Evolutionary conservation across 2,329 filamentous ascomycete species (phyloP).

Genomic region (Phialophora macrospora): DNA sequence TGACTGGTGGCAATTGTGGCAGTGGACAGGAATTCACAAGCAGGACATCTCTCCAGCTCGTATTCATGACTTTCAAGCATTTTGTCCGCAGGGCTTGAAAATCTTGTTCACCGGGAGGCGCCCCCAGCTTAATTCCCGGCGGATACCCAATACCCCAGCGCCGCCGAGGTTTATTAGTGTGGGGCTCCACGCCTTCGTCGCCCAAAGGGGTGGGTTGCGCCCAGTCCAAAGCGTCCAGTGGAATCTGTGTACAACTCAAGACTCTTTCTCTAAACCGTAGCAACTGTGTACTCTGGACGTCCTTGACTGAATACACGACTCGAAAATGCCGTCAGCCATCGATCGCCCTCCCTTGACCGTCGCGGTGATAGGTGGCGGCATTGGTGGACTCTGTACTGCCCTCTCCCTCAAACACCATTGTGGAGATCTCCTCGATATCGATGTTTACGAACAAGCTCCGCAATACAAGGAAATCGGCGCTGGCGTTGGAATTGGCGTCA

Average conservation of each 20-base stretch:
- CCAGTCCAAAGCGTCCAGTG: not conserved
- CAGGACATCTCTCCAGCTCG: not conserved
- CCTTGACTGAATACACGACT: not conserved
- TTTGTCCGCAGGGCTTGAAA: conserved; percentile 10
- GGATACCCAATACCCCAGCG: not conserved
- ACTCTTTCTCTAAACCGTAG: not conserved
- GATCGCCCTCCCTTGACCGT: conserved; percentile 38
- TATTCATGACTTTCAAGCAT: conserved; percentile 2
- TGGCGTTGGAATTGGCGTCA: conserved; percentile 33
- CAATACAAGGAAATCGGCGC: conserved; percentile 37
- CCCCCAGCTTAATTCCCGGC: not conserved
- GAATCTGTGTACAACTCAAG: not conserved
- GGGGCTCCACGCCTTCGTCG: not conserved
- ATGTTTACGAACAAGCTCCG: conserved; percentile 40
- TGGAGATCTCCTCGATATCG: conserved; percentile 37
- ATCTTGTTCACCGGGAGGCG: conserved; percentile 11
- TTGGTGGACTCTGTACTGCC: conserved; percentile 47
- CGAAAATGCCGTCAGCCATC: conserved; percentile 17
- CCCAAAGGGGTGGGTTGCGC: not conserved
- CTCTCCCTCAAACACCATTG: conserved; percentile 46
- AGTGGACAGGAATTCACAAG: not conserved
- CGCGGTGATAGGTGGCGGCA: conserved; percentile 49
- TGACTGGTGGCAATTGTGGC: not conserved
- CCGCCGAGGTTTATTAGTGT: not conserved
- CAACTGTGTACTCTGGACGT: not conserved